Evolutionary conservation across 176 grass and related monocot genomes (phyloP), one percentile per base, ranked within the genome.

Genomic region (bread wheat (Triticum aestivum)): DNA sequence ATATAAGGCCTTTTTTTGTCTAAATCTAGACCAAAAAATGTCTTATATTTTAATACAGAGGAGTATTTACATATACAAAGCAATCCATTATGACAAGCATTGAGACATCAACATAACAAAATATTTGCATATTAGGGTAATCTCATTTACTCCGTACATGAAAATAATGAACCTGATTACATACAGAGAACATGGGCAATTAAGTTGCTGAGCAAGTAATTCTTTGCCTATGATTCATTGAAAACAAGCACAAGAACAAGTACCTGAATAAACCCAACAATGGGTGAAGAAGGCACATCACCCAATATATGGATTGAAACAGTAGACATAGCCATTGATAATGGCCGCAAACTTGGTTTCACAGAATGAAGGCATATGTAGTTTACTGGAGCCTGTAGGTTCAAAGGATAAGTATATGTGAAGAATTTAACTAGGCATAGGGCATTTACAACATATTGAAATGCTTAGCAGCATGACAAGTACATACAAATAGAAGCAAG

Each of bases 291-390:
- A 73, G 97, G 97, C 42, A 99, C 97, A 79, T 99, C 97, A 74
- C 97, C 97, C 75, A 99, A 99, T 94, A 99, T 94, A 85, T 99
- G 97, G 77, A 99, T 99, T 26, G 94, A 87, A 91, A 99, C 97
- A 79, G 97, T 99, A 38, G 97, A 99, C 81, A 99, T 92, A 3
- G 97, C 97, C 94, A 99, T 99, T 77, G 97, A 91, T 74, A 99
- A 82, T 80, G 94, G 94, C 73, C 97, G 93, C 83, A 99, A 89
- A 69, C 85, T 90, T 85, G 94, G 92, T 79, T 90, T 96, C 78
- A 99, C 90, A 87, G 75, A 85, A 71, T 99, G 97, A 86, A 99
- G 94, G 85, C 97, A 99, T 80, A 99, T 82, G 72, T 91, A 99
- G 85, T 99, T 99, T 82, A 99, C 97, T 54, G 97, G 97, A 73